Base-by-base conservation (phyloP, 352 stramenopile species). In the Pythium oligandrum region DNA sequence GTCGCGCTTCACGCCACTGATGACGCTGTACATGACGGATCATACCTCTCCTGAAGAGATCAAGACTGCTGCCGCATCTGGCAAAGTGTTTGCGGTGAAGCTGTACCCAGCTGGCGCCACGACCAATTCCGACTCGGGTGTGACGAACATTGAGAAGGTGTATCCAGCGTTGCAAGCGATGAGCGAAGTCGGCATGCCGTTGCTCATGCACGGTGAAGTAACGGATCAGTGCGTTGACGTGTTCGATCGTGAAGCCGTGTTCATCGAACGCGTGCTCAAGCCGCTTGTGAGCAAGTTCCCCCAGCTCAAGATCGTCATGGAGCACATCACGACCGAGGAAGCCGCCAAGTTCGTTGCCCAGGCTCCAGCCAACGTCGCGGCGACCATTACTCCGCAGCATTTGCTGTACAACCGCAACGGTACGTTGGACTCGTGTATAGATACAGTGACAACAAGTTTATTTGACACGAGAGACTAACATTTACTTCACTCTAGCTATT, bases 331-430 rank as follows among this genome's bases (percentile, higher is more conserved):
- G 52, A 99, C 97, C 6, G 83, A 88, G 45, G 84, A 99, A 45
- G 97, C 96, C 4, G 96, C 97, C 3, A 78, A 97, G 44, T 99
- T 99, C 70, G 90, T 99, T 7, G 65, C 60, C 10, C 66, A 82
- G 34, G 79, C 80, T 30, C 77, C 88, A 0, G 73, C 73, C 35
- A 99, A 98, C 61, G 81, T 99, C 38, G 93, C 86, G 3, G 97
- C 96, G 1, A 98, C 92, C 53, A 99, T 99, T 64, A 99, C 97
- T n/a, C 92, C 91, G 39, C 97, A 99, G 72, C 97, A 99, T 62
- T 73, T 99, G 44, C 72, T 99, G 5, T 99, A 98, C 88, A 99
- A 99, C 71, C 86, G 97, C 39, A 99, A 99, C 68, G 85, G 68
- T 77, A 59, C 26, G 57, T 37, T 3, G 17, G 17, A 26, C 17